Conservation (phyloP, 1,284 basidiomycete species). For the Apiotrichum porosum region DNA sequence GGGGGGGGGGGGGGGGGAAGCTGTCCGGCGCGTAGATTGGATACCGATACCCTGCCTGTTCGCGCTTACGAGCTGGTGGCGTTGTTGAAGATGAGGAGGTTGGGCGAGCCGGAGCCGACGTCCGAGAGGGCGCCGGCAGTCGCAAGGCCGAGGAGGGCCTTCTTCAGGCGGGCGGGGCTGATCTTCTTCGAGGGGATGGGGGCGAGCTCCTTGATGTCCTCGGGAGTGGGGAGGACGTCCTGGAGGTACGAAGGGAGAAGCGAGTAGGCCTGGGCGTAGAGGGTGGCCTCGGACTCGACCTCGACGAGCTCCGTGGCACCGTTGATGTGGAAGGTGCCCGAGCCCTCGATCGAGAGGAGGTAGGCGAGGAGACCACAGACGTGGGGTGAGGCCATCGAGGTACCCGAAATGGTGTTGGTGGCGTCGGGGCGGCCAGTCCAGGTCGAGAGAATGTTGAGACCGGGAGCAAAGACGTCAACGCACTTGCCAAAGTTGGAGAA, state of each 20-base stretch:
- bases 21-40: too few species aligned
- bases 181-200: slow-evolving; percentile 46
- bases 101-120: slow-evolving; percentile 54
- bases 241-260: slow-evolving; percentile 40
- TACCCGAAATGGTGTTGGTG: slow-evolving; percentile 61
- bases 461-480: slow-evolving; percentile 78
- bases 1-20: too few species aligned
- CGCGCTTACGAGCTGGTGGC: slow-evolving; percentile 52
- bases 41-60: slow-evolving; percentile 12
- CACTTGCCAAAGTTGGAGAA: slow-evolving; percentile 77
- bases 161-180: slow-evolving; percentile 67
- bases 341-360: slow-evolving; percentile 72
- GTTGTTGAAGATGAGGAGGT: slow-evolving; percentile 77
- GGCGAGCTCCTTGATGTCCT: slow-evolving; percentile 24
- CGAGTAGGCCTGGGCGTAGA: slow-evolving; percentile 49
- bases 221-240: slow-evolving; percentile 40
- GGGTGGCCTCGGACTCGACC: slow-evolving; percentile 44
- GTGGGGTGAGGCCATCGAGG: slow-evolving; percentile 60
- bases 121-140: slow-evolving; percentile 55
- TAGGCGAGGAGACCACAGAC: slow-evolving; percentile 69
- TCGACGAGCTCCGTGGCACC: slow-evolving; percentile 45
- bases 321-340: slow-evolving; percentile 53
- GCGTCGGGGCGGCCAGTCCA: slow-evolving; percentile 60
- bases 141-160: slow-evolving; percentile 62
- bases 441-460: slow-evolving; percentile 73